Percentiles rank a stretch among this genome's conserved stretches.
Conservation (phyloP, 2,329 filamentous ascomycete genomes). For the Aspergillus tubingensis region DNA sequence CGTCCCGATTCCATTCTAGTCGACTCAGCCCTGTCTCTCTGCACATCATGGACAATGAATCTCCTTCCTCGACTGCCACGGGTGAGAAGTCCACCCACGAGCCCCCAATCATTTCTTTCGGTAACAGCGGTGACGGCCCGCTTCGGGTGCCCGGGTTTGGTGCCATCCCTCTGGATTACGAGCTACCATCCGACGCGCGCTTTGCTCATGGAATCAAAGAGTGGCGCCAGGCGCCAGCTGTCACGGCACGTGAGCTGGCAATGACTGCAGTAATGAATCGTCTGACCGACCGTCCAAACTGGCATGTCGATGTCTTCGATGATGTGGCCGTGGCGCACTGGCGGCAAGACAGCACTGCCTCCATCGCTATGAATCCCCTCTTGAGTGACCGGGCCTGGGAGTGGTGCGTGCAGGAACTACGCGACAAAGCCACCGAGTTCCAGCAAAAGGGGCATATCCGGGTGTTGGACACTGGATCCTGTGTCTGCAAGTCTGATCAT, state of each 20-base stretch:
- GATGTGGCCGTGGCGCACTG: neutral
- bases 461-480: constrained; percentile 1
- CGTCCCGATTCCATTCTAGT: too few species aligned
- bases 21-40: too few species aligned
- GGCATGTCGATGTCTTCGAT: constrained; percentile 3
- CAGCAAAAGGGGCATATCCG: neutral
- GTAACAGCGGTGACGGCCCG: neutral
- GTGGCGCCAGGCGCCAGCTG: constrained; percentile 2
- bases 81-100: too few species aligned
- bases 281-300: neutral
- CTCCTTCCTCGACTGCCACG: too few species aligned
- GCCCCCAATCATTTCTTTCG: neutral
- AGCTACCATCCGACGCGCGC: constrained; percentile 1
- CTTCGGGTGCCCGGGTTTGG: neutral
- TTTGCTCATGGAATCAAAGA: neutral
- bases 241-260: neutral
- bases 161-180: neutral
- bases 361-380: neutral
- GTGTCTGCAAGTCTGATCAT: neutral
- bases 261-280: neutral
- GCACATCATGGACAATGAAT: too few species aligned
- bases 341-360: neutral
- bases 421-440: neutral
- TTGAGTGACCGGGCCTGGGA: neutral
- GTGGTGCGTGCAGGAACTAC: neutral